Conservation (phyloP, 805 yeast genomes). For the Nadsonia fulvescens region DNA sequence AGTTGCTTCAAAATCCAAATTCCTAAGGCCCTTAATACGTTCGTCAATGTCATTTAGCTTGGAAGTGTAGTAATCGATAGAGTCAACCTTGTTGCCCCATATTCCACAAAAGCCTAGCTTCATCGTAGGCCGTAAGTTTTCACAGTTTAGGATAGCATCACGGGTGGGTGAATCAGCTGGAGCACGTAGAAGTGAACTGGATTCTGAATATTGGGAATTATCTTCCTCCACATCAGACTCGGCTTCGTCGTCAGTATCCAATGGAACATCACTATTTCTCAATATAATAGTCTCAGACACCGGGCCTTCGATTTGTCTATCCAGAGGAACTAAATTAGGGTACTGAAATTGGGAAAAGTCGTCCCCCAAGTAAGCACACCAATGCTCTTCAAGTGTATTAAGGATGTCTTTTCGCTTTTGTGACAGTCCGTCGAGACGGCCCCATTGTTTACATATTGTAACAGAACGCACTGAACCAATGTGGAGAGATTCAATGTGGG, state of each 20-base stretch:
- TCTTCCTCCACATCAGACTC: constrained; percentile 1
- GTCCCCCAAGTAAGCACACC: constrained; percentile 60
- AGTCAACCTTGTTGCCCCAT: constrained; percentile 57
- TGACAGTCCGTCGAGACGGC: constrained; percentile 46
- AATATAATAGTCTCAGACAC: not conserved
- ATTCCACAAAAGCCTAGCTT: constrained; percentile 38
- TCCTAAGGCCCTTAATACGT: constrained; percentile 47
- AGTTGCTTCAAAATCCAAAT: constrained; percentile 57
- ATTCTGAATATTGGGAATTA: not conserved
- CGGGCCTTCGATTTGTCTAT: too few species aligned
- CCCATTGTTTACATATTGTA: constrained; percentile 80
- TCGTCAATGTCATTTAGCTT: constrained; percentile 52
- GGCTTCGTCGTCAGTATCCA: not conserved
- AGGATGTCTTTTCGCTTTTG: constrained; percentile 37
- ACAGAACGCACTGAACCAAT: constrained; percentile 67
- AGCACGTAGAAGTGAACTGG: too few species aligned
- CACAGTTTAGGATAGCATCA: too few species aligned
- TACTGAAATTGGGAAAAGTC: too few species aligned
- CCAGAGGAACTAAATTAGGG: too few species aligned
- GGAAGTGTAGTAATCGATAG: constrained; percentile 59
- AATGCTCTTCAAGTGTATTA: constrained; percentile 42
- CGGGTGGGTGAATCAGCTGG: too few species aligned
- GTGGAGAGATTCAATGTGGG: constrained; percentile 59
- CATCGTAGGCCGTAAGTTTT: too few species aligned
- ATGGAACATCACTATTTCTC: not conserved